Base-by-base conservation (phyloP, 2,329 filamentous ascomycete genomes). In the Knufia petricola region DNA sequence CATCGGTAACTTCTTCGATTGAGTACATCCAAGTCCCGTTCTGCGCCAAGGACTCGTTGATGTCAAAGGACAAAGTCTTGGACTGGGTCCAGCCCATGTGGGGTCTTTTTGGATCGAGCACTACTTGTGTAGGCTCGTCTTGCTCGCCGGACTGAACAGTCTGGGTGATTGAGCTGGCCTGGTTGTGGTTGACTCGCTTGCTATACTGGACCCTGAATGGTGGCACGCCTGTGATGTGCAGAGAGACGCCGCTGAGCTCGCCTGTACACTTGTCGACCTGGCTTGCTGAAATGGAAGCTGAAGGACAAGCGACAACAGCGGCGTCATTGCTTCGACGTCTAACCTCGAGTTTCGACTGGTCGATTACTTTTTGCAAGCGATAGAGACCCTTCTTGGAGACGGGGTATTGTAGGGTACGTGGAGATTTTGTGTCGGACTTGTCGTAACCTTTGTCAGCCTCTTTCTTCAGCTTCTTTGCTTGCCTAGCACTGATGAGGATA, bases 171-270 rank as follows among this genome's bases (percentile, higher is more conserved):
- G 89, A 87, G 52, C 85, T 86, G 58, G 83, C 82, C 55, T 94
- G 81, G 55, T 85, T 83, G 52, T 81, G 80, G 58, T 96, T 95
- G 58, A 95, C 82, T 4, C 81, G 83, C 47, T 88, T 84, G 59
- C 87, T 92, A 66, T 98, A 98, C 58, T 87, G 86, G 58, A 98
- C 85, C 63, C 89, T 89, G 55, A 98, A 73, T 2, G 92, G 92
- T 2, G 94, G 87, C 0, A 88, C 94, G 15, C 92, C 92, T 55
- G 85, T 76, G 3, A 95, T 87, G 59, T 90, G 81, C 45, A 98
- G 72, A 15, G 82, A 78, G 39, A 96, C 71, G 60, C 95, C 81
- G 1, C 92, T 96, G 30, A 96, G 69, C 58, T 98, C 90, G 46
- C 86, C 87, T 46, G 84, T 79, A 64, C 92, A 98, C 60, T 85